A percentile compares a stretch with the other conserved stretches of the same genome.
Evolutionary conservation across 73 alveolate genomes (phyloP).

Genomic region (Urostyla sp.): DNA sequence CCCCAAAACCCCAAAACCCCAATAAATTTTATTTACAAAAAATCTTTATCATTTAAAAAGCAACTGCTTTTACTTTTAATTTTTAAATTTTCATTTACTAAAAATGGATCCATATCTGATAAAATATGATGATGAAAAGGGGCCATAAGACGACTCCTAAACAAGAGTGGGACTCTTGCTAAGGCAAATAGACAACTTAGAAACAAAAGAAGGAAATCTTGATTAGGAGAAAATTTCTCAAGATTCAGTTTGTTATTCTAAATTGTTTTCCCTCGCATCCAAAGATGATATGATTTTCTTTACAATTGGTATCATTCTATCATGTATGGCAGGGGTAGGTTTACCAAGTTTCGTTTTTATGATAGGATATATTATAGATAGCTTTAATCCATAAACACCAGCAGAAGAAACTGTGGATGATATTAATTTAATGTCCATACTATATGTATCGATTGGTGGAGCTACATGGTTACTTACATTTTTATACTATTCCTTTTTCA

Average conservation of each 20-base stretch:
- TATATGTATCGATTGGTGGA: neutral
- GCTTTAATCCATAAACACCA: constrained; percentile 54
- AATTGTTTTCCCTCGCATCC: constrained; percentile 5
- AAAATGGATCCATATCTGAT: too few relatives aligned
- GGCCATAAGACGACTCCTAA: too few relatives aligned
- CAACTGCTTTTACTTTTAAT: too few relatives aligned
- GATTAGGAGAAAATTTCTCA: too few relatives aligned
- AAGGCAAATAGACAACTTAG: too few relatives aligned
- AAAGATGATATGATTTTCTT: neutral
- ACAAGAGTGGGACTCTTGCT: too few relatives aligned
- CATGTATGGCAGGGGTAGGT: constrained; percentile 57
- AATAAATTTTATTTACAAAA: too few relatives aligned
- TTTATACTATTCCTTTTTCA: constrained; percentile 51
- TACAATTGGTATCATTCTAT: neutral
- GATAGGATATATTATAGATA: constrained; percentile 74
- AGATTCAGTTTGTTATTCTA: neutral
- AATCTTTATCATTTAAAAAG: too few relatives aligned
- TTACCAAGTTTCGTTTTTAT: constrained; percentile 71
- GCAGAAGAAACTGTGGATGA: constrained; percentile 8
- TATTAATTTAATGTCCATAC: neutral
- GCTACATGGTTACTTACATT: constrained; percentile 41
- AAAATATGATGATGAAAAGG: too few relatives aligned
- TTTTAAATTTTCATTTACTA: too few relatives aligned
- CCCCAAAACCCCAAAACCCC: too few relatives aligned
- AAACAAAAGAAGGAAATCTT: too few relatives aligned